Evolutionary conservation across 2,329 filamentous ascomycete genomes (phyloP), one percentile per base, ranked within the genome.

Genomic region (Neopestalotiopsis sp.): DNA sequence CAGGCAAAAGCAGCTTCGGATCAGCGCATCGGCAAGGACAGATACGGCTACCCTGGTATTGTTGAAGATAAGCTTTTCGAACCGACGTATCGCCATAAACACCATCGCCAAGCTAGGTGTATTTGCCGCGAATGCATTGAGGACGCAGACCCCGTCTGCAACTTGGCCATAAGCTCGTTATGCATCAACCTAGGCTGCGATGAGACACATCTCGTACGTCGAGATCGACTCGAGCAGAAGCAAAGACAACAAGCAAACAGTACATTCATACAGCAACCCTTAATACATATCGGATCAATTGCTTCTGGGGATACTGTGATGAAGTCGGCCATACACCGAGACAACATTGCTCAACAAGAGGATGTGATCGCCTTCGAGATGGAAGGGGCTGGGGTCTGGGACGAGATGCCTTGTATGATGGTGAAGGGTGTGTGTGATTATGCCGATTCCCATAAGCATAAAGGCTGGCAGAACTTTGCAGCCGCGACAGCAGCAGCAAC

Each of bases 351-450:
- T 13, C 32, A 45, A 24, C 49, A 24, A 45, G 59, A 62, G 34
- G 20, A 40, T 34, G 59, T 62, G 13, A 65, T 42, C 34, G 49
- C 32, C 12, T 49, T 66, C 5, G 65, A 66, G 53, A 66, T 66
- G 65, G 65, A 66, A 32, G 56, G 34, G 17, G 65, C 65, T 12
- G 65, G 65, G 13, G 49, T 66, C 65, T 42, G 42, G 30, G 65
- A 42, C n/a, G 40, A 59, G 5, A 17, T 42, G 34, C 49, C 34
- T 20, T 66, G 65, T 14, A 14, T 66, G 5, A 10, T 66, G 38
- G 40, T 58, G n/a, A 40, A 40, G 32, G 49, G 49, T 13, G 40
- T 66, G 10, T 66, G 34, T 13, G 53, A 66, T 38, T 66, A 66
- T 49, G 65, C 65, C 10, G 65, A 66, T 42, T 40, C 17, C 12